A percentile compares a stretch with the other conserved stretches of the same genome.
These are phyloP conservation scores for Apiotrichum porosum DNA, from an alignment of 1,284 basidiomycete species.

Conservation along the genomic window DNA sequence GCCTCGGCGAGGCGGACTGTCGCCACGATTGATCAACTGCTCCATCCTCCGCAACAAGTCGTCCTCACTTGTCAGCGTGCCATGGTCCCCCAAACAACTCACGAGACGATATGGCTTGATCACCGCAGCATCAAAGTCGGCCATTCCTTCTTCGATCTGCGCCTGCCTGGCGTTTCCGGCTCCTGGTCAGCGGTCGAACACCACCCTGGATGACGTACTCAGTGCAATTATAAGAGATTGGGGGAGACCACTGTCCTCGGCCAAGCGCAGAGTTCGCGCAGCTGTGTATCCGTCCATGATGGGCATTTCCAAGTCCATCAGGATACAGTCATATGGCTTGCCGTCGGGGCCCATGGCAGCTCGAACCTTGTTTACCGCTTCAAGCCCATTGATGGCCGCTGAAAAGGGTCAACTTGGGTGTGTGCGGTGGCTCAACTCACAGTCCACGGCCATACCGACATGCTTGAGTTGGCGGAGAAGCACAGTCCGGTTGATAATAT, in stretches of 20 bases:
- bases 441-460: conserved; percentile 8
- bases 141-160: conserved; percentile 21
- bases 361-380: conserved; percentile 46
- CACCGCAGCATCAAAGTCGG: conserved; percentile 37
- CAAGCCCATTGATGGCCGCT: conserved; percentile 48
- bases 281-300: conserved; percentile 24
- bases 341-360: conserved; percentile 17
- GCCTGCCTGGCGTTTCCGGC: conserved; percentile 22
- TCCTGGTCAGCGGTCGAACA: not conserved
- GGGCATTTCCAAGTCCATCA: conserved; percentile 50
- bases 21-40: too few relatives aligned
- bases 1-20: too few relatives aligned
- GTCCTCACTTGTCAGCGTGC: too few relatives aligned
- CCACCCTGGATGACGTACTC: conserved; percentile 4
- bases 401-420: too few relatives aligned
- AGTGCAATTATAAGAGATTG: conserved; percentile 11
- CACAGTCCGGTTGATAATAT: conserved; percentile 41
- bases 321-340: conserved; percentile 35
- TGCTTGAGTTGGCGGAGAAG: conserved; percentile 16
- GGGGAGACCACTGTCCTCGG: conserved; percentile 7
- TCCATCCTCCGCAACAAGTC: too few relatives aligned
- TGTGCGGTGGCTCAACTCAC: not conserved
- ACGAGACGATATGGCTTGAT: conserved; percentile 39
- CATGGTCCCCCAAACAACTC: too few relatives aligned
- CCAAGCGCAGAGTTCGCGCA: conserved; percentile 7